Evolutionary conservation across 768 basidiomycete genomes (phyloP).

Genomic region (Collybia nuda): DNA sequence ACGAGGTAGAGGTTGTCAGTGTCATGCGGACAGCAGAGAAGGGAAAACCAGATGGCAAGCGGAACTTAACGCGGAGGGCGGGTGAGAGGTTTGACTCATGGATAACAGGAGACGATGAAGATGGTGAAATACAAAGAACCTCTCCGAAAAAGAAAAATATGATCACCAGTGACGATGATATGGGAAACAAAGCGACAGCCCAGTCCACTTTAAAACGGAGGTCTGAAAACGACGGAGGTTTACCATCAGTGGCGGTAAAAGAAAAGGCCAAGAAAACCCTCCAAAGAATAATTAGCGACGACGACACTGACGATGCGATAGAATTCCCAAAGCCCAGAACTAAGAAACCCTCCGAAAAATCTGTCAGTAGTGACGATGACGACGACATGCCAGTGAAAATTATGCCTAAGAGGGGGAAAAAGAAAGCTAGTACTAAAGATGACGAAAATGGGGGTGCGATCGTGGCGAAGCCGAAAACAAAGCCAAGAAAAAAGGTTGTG

Average conservation of each 20-base stretch:
- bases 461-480: slow-evolving; percentile 8
- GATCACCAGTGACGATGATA: not conserved
- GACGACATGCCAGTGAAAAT: too few relatives aligned
- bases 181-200: not conserved
- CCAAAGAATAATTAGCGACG: not conserved
- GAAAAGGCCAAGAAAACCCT: not conserved
- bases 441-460: slow-evolving; percentile 11
- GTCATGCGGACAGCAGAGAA: slow-evolving; percentile 1
- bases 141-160: slow-evolving; percentile 3
- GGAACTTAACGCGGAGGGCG: slow-evolving; percentile 13
- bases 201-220: not conserved
- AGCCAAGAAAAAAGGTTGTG: slow-evolving; percentile 10
- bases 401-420: not conserved
- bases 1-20: slow-evolving; percentile 13
- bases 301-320: not conserved
- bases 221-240: not conserved
- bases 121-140: slow-evolving; percentile 2
- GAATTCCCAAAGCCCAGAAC: not conserved
- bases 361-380: too few relatives aligned
- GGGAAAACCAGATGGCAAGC: slow-evolving; percentile 7
- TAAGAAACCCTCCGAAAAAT: not conserved
- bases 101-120: slow-evolving; percentile 4
- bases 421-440: not conserved
- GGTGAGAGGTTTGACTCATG: slow-evolving; percentile 11
- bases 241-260: not conserved